Evolutionary conservation across 1,139 yeast species (phyloP), one percentile per base, ranked within the genome.

Genomic region (Candida pseudocylindracea): DNA sequence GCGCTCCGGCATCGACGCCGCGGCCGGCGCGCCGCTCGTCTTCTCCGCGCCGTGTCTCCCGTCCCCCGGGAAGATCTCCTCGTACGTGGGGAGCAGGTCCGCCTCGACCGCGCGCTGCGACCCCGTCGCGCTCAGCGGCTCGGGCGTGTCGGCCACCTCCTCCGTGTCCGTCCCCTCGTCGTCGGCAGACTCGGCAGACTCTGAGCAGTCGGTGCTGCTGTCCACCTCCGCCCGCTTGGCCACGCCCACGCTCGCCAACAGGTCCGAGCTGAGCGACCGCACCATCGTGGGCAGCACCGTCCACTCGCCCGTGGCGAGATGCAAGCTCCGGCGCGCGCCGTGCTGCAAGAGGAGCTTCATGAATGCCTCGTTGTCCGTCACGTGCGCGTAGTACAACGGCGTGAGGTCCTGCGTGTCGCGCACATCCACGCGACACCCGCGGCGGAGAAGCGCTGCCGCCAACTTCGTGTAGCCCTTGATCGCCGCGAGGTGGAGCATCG

Each of bases 321-420:
- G 83, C 44, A 73, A 52, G 1, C 72, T 79, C 41, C 72, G 71
- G 32, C 71, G 59, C 45, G 73, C 81, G 37, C 81, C 70, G 41
- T 64, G 57, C 44, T 63, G 60, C 41, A 52, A 48, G 41, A 64
- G 42, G 61, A 53, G 45, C 60, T 76, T 53, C 20, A 73, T 71
- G 37, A 73, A 57, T 31, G 65, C 67, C 32, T 78, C 55, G 45
- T 74, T 67, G 11, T 94, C 94, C 40, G 64, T 58, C 43, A 83
- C 52, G 15, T 85, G 69, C 0, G 95, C 93, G 46, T 76, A 71
- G 50, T 83, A 93, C 36, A 88, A 57, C 10, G 96, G 92, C 0
- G 93, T 75, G 41, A 71, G 66, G 1, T 93, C 95, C 48, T 75
- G 79, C 33, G 63, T 60, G 48, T 85, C 96, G 41, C 66, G 67